These are phyloP conservation scores for Delonix regia DNA, from an alignment of 306 rosid species.

Conservation along the genomic window DNA sequence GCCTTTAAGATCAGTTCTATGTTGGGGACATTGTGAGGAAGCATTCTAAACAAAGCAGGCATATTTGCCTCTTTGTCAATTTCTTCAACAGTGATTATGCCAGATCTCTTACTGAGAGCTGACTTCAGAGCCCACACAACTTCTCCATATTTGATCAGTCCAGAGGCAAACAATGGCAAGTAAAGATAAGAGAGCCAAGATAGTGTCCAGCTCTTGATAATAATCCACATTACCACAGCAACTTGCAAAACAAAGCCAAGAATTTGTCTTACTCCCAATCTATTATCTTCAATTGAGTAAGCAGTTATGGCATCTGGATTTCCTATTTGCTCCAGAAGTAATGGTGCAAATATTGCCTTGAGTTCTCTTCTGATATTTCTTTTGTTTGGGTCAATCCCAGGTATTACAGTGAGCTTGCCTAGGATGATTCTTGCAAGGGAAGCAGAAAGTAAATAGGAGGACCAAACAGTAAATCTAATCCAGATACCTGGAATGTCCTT, in stretches of 20 bases:
- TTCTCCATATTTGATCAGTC: constrained; percentile 69
- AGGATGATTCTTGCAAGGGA: constrained; percentile 55
- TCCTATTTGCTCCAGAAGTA: constrained; percentile 69
- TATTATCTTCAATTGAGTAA: constrained; percentile 66
- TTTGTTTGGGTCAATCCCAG: constrained; percentile 40
- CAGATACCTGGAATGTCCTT: constrained; percentile 54
- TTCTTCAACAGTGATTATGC: constrained; percentile 48
- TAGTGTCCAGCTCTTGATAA: constrained; percentile 62
- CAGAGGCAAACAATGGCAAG: constrained; percentile 58
- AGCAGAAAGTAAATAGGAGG: constrained; percentile 53
- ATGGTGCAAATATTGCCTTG: constrained; percentile 59
- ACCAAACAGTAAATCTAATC: constrained; percentile 63
- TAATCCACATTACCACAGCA: constrained; percentile 53
- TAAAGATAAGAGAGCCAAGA: constrained; percentile 56
- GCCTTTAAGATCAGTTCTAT: constrained; percentile 61
- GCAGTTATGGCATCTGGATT: constrained; percentile 72
- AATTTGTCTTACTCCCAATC: constrained; percentile 60
- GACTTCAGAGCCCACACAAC: constrained; percentile 67
- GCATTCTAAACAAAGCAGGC: constrained; percentile 47
- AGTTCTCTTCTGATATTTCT: constrained; percentile 50
- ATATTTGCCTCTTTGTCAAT: constrained; percentile 48
- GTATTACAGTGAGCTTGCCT: constrained; percentile 66
- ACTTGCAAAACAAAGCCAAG: constrained; percentile 58
- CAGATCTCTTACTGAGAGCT: constrained; percentile 48
- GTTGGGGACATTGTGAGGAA: constrained; percentile 50